Evolutionary conservation across 2,329 filamentous ascomycete genomes (phyloP).

Genomic region (Trichoderma atroviride): DNA sequence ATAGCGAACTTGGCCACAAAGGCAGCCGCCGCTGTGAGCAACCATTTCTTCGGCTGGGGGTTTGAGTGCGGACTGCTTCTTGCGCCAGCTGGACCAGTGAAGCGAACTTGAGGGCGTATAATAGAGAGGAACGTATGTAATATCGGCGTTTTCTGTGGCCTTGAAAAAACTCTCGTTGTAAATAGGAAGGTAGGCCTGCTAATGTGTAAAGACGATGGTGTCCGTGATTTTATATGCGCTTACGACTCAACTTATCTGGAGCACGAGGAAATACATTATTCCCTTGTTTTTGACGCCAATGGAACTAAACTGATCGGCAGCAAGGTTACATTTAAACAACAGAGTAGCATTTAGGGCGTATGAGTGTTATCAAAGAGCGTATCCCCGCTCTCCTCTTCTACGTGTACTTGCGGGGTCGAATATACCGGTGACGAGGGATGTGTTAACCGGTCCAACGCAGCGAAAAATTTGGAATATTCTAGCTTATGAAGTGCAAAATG

Average conservation of each 20-base stretch:
- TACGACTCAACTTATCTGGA: too few species aligned
- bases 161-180: too few species aligned
- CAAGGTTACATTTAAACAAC: neutral
- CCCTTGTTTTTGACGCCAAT: neutral
- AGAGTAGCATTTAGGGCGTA: neutral
- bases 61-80: neutral
- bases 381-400: too few species aligned
- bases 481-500: neutral
- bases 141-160: neutral
- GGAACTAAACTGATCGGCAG: neutral
- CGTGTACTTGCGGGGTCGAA: neutral
- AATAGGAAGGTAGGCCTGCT: too few species aligned
- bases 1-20: constrained; percentile 13
- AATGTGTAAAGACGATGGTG: too few species aligned
- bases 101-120: neutral
- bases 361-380: too few species aligned
- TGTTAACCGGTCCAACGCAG: neutral
- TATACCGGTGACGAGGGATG: neutral
- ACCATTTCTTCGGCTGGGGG: neutral
- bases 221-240: neutral
- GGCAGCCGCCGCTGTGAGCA: neutral
- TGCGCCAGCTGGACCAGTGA: neutral
- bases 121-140: neutral
- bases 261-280: too few species aligned
- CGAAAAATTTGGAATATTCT: neutral